These are phyloP conservation scores for Carpinus fangiana DNA, from an alignment of 306 rosid genomes.

Conservation along the genomic window DNA sequence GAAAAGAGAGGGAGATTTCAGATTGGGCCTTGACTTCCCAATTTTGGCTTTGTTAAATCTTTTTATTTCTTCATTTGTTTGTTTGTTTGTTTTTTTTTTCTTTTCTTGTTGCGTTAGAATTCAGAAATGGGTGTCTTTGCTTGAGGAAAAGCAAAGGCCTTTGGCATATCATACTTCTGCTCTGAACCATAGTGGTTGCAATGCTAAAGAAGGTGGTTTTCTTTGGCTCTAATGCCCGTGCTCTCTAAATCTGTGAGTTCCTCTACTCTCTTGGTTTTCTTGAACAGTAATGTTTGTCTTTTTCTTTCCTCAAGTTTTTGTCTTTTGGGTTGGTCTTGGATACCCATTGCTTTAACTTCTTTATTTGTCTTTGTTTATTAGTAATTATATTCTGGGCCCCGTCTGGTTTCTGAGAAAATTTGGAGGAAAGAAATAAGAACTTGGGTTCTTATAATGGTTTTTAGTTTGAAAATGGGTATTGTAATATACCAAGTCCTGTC, in stretches of 20 bases:
- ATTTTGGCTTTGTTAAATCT: not conserved
- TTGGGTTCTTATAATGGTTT: not conserved
- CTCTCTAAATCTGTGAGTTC: slow-evolving; percentile 42
- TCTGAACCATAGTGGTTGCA: not conserved
- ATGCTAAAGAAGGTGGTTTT: slow-evolving; percentile 11
- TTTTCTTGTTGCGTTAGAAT: not conserved
- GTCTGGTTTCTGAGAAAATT: slow-evolving; percentile 25
- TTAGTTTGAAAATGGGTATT: slow-evolving; percentile 9
- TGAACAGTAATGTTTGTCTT: not conserved
- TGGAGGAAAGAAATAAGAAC: not conserved
- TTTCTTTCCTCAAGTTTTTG: not conserved
- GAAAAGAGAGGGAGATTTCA: slow-evolving; percentile 9
- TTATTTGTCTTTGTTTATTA: not conserved
- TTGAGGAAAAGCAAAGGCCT: slow-evolving; percentile 15
- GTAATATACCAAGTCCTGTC: not conserved
- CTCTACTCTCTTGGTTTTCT: not conserved
- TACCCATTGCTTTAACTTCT: not conserved
- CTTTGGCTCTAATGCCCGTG: slow-evolving; percentile 33
- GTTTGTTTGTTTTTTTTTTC: too few species aligned
- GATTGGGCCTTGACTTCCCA: slow-evolving; percentile 14
- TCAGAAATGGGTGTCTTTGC: slow-evolving; percentile 9
- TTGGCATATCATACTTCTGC: not conserved
- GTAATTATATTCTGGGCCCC: slow-evolving; percentile 6
- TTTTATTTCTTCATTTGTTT: not conserved
- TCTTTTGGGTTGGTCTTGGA: not conserved